A percentile compares a stretch with the other conserved stretches of the same genome.
These are phyloP conservation scores for Phytopythium vexans DNA, from an alignment of 352 stramenopile species.

Conservation along the genomic window DNA sequence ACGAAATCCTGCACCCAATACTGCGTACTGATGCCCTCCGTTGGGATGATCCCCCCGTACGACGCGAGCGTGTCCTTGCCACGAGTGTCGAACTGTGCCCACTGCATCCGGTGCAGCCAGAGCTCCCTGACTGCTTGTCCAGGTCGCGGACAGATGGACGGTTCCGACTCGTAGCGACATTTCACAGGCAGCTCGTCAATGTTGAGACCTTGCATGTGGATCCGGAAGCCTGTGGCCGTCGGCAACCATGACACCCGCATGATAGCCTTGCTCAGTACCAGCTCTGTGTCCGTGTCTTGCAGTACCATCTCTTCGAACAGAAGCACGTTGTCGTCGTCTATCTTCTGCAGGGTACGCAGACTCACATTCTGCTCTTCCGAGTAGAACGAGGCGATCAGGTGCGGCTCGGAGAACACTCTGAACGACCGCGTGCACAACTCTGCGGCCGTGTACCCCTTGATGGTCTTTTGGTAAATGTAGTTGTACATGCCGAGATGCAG, in stretches of 20 bases:
- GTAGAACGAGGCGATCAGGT: constrained; percentile 12
- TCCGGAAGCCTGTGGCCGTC: not conserved
- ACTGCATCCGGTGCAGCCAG: too few species aligned
- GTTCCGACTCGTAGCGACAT: too few species aligned
- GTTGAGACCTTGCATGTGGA: constrained; percentile 1
- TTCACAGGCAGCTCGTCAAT: not conserved
- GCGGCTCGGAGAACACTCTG: constrained; percentile 12
- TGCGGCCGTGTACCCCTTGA: not conserved
- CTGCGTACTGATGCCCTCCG: too few species aligned
- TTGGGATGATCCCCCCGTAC: too few species aligned
- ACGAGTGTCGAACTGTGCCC: too few species aligned
- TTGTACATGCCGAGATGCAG: not conserved
- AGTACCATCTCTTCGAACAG: constrained; percentile 15
- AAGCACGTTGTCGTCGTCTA: constrained; percentile 25
- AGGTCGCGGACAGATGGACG: too few species aligned
- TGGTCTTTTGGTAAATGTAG: constrained; percentile 1
- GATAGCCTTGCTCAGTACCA: not conserved
- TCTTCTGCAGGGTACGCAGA: constrained; percentile 19
- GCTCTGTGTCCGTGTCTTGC: constrained; percentile 1
- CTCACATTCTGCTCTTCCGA: constrained; percentile 15
- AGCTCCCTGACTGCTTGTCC: too few species aligned
- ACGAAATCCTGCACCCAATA: too few species aligned
- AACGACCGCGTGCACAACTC: not conserved
- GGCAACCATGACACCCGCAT: constrained; percentile 3
- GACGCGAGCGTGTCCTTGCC: too few species aligned